Base-by-base conservation (phyloP, 1,284 basidiomycete species). In the Heterobasidion occidentale region DNA sequence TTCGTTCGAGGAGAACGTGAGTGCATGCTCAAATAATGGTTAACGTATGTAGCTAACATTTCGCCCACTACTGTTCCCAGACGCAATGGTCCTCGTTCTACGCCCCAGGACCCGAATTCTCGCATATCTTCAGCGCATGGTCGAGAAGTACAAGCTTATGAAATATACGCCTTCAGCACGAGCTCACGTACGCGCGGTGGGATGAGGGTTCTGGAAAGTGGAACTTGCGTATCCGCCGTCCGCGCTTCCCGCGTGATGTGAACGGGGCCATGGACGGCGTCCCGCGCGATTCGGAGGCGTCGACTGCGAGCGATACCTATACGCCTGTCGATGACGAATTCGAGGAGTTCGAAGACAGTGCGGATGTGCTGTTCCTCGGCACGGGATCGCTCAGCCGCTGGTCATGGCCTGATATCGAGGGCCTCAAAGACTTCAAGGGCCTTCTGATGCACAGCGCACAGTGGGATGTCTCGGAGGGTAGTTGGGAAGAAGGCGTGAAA, bases 41-140 rank as follows among this genome's bases (percentile, higher is more conserved):
- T 9, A 11, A 11, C 9, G 34, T 33, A n/a, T 52, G 8, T 34
- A 6, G 6, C 53, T 14, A 7, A 12, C 14, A 14, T 46, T 33
- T 14, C 47, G n/a, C 20, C 35, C 27, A 42, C 47, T 33, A 8
- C 9, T 36, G 33, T 34, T 44, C 33, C 14, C 36, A 83, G 78
- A 74, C 73, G 12, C 70, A 82, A 61, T 84, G 82, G 83, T 81
- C 80, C 7, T 64, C 74, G 12, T 84, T 83, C 66, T 86, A 82
- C 59, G 75, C 82, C 1, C 70, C 78, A 3, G 82, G 82, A 1
- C 67, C 74, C 4, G 83, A 86, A 84, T 86, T 48, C 76, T 70
- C 36, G 64, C 66, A 3, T 82, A 85, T 62, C 66, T 86, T 34
- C 71, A 79, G 55, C 66, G 69, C 44, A 72, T 83, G n/a, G 79